phyloP scores from a whole-genome alignment of 2,329 filamentous ascomycete genomes.

The Aspergillus tanneri region DNA sequence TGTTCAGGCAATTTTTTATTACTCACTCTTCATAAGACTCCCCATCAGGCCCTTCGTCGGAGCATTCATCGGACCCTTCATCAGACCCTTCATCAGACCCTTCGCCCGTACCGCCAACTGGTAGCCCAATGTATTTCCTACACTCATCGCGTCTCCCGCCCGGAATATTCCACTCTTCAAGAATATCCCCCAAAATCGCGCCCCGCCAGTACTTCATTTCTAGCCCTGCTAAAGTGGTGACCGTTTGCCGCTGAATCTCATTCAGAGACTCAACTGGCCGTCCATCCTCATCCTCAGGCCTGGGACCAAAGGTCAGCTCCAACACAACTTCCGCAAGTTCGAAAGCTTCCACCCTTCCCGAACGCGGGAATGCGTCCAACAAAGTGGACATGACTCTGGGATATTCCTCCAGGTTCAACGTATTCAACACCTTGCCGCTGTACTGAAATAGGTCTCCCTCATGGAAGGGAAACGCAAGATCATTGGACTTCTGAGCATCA shows the following conservation, averaged over 20 bases:
- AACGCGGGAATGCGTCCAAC: not conserved
- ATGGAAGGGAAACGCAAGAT: conserved; percentile 1
- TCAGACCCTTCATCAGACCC: too few species aligned
- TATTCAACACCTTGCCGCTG: not conserved
- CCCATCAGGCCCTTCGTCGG: too few species aligned
- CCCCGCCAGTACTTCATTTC: too few species aligned
- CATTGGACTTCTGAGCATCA: not conserved
- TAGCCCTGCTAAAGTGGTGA: too few species aligned
- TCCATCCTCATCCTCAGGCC: not conserved
- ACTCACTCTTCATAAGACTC: too few species aligned
- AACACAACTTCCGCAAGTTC: not conserved
- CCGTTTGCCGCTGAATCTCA: conserved; percentile 2
- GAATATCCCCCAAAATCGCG: too few species aligned
- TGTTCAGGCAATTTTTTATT: too few species aligned
- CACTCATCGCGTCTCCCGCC: too few species aligned
- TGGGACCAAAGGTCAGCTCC: conserved; percentile 4
- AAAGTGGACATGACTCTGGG: not conserved
- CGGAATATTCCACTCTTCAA: too few species aligned
- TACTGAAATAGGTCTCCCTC: not conserved
- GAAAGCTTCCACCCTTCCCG: not conserved
- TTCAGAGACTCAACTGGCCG: not conserved
- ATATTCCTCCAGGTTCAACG: not conserved
- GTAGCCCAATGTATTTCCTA: too few species aligned
- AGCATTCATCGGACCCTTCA: too few species aligned
- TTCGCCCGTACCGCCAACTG: too few species aligned